Conservation (phyloP, 108 stramenopile genomes). For the Mayamaea pseudoterrestris region DNA sequence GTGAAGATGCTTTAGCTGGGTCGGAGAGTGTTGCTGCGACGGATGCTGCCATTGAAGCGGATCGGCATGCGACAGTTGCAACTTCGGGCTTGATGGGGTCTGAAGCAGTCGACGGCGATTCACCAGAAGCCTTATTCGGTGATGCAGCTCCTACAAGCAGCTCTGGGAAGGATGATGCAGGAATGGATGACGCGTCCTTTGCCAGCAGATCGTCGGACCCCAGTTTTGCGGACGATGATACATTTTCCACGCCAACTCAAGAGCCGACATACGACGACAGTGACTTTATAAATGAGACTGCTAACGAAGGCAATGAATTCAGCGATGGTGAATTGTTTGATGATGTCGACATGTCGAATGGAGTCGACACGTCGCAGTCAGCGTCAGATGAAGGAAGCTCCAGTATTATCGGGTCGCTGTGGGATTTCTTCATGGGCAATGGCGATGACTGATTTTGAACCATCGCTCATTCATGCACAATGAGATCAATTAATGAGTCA, state of each 20-base stretch:
- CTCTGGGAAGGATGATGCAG: constrained; percentile 1
- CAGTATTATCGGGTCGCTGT: constrained; percentile 23
- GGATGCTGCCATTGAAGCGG: constrained; percentile 41
- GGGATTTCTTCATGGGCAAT: constrained; percentile 42
- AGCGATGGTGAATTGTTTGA: constrained; percentile 6
- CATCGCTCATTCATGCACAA: too few species aligned
- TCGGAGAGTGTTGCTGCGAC: constrained; percentile 3
- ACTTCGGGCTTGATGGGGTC: constrained; percentile 36
- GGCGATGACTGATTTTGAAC: background rate
- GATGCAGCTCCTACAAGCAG: constrained; percentile 50
- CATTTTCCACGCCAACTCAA: background rate
- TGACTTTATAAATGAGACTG: constrained; percentile 2
- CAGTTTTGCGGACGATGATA: background rate
- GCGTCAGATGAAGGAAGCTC: constrained; percentile 12
- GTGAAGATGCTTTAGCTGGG: constrained; percentile 4
- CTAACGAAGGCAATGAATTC: constrained; percentile 13
- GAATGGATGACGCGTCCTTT: background rate
- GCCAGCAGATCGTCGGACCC: too few species aligned
- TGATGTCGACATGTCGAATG: background rate
- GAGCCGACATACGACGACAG: constrained; percentile 9
- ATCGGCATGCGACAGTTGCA: constrained; percentile 64
- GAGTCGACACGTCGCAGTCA: constrained; percentile 9
- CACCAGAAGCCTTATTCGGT: constrained; percentile 52
- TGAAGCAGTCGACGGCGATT: constrained; percentile 30
- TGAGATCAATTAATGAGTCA: too few species aligned